A percentile compares a stretch with the other conserved stretches of the same genome.
These are phyloP conservation scores for Imleria badia DNA, from an alignment of 768 basidiomycete species.

Conservation along the genomic window DNA sequence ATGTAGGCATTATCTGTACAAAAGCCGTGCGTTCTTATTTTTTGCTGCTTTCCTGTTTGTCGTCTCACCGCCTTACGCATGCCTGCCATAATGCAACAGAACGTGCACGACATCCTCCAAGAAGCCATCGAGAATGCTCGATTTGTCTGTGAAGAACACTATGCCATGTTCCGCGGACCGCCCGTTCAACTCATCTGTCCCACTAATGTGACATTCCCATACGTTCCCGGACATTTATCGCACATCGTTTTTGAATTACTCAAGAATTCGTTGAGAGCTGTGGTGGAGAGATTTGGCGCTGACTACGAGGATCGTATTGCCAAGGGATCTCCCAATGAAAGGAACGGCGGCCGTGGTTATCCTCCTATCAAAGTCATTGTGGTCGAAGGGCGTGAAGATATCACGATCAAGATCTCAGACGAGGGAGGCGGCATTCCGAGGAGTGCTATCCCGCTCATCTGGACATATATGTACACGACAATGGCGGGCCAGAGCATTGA, in stretches of 20 bases:
- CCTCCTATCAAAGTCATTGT: slow-evolving; percentile 53
- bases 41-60: not conserved
- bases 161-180: slow-evolving; percentile 93
- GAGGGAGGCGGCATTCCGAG: slow-evolving; percentile 90
- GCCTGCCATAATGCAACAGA: slow-evolving; percentile 43
- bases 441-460: slow-evolving; percentile 89
- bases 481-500: slow-evolving; percentile 73
- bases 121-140: slow-evolving; percentile 98
- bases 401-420: slow-evolving; percentile 98
- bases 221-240: slow-evolving; percentile 94
- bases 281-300: slow-evolving; percentile 88
- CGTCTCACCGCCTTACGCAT: not conserved
- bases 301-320: slow-evolving; percentile 58
- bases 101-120: slow-evolving; percentile 95
- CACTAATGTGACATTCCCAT: slow-evolving; percentile 79
- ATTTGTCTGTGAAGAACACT: slow-evolving; percentile 94
- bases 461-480: slow-evolving; percentile 98
- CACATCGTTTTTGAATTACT: slow-evolving; percentile 97
- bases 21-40: slow-evolving; percentile 58
- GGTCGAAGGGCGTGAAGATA: slow-evolving; percentile 95
- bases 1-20: slow-evolving; percentile 97
- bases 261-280: slow-evolving; percentile 96
- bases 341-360: slow-evolving; percentile 12
- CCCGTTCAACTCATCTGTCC: slow-evolving; percentile 97
- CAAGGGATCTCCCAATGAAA: slow-evolving; percentile 8